Evolutionary conservation across 2,329 filamentous ascomycete genomes (phyloP).

Genomic region (Coniochaeta prunicola): DNA sequence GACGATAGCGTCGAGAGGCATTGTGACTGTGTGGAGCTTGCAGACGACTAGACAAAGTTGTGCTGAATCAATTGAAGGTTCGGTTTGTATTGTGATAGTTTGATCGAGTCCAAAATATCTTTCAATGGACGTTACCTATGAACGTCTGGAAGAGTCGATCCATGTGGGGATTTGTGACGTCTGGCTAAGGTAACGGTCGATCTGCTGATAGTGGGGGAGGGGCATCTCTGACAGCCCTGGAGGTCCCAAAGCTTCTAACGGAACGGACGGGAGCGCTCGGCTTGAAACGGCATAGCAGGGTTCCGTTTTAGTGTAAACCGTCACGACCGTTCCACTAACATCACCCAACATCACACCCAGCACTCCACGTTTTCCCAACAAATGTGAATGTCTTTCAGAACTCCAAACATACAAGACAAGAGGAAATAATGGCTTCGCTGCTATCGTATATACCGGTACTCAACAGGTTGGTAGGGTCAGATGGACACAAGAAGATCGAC

Average conservation of each 20-base stretch:
- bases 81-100: too few species aligned
- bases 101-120: neutral
- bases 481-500: slow-evolving; percentile 28
- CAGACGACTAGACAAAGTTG: neutral
- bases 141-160: neutral
- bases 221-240: neutral
- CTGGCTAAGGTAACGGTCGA: neutral
- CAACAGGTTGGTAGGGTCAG: slow-evolving; percentile 17
- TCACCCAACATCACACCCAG: neutral
- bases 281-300: neutral
- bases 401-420: neutral
- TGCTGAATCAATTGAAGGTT: neutral
- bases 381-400: neutral
- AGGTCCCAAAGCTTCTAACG: neutral
- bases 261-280: neutral
- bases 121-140: neutral
- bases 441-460: slow-evolving; percentile 22
- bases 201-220: neutral
- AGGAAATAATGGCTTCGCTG: slow-evolving; percentile 13
- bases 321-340: neutral
- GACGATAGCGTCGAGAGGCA: slow-evolving; percentile 90
- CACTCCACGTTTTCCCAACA: neutral
- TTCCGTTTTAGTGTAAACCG: neutral
- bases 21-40: slow-evolving; percentile 26
- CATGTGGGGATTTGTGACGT: neutral